These are phyloP conservation scores for Pichia pseudocactophila DNA, from an alignment of 805 yeast genomes.

Conservation along the genomic window DNA sequence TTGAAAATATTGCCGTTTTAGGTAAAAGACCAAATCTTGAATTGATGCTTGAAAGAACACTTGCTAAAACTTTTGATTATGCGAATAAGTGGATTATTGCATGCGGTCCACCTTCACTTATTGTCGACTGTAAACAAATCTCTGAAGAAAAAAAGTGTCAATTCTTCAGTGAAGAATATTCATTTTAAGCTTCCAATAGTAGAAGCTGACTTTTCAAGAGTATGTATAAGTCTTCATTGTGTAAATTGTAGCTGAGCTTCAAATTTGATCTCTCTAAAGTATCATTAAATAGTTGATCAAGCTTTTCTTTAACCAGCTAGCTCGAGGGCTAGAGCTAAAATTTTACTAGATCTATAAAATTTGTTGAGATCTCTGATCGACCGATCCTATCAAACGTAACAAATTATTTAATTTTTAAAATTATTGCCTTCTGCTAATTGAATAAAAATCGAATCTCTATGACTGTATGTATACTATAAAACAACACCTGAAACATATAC, in stretches of 20 bases:
- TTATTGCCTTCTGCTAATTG: background rate
- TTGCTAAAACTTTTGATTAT: slow-evolving; percentile 24
- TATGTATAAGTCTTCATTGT: no score
- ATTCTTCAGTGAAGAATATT: slow-evolving; percentile 37
- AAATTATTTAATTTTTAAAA: no score
- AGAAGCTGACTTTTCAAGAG: no score
- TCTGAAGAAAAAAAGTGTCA: slow-evolving; percentile 30
- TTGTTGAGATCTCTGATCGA: no score
- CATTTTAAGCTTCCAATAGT: slow-evolving; percentile 17
- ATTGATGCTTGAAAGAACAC: slow-evolving; percentile 22
- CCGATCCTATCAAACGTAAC: no score
- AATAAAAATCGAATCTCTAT: background rate
- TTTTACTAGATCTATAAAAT: no score
- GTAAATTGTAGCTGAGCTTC: no score
- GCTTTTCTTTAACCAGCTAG: no score
- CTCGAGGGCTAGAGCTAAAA: no score
- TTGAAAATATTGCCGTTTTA: slow-evolving; percentile 14
- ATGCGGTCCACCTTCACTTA: slow-evolving; percentile 48
- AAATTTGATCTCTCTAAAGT: no score
- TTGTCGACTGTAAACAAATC: slow-evolving; percentile 32
- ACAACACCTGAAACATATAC: no score
- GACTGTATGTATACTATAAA: background rate
- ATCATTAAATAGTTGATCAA: no score
- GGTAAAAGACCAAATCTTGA: slow-evolving; percentile 39
- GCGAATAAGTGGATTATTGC: slow-evolving; percentile 44